phyloP scores from a whole-genome alignment of 2,329 filamentous ascomycete genomes.

The Clonostachys chloroleuca region DNA sequence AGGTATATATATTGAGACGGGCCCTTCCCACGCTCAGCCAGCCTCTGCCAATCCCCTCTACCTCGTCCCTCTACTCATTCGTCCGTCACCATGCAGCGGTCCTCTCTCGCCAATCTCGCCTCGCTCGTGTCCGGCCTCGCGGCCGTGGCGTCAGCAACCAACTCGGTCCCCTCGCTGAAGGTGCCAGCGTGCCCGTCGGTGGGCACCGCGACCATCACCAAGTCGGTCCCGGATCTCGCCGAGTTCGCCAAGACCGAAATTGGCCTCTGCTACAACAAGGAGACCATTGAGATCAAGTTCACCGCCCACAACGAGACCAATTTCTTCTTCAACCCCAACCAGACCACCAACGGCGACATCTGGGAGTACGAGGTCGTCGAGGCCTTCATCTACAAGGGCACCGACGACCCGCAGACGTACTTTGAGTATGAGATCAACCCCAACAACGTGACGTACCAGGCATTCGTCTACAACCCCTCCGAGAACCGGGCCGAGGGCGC shows the following conservation, averaged over 20 bases:
- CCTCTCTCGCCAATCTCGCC: no score
- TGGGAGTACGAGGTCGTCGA: constrained; percentile 48
- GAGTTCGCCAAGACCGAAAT: constrained; percentile 38
- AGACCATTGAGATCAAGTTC: constrained; percentile 32
- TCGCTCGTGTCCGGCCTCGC: background rate
- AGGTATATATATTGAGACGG: no score
- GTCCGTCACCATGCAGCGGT: no score
- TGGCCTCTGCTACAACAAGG: constrained; percentile 39
- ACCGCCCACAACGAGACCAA: constrained; percentile 38
- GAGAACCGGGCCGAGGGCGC: constrained; percentile 33
- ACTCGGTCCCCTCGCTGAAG: constrained; percentile 24
- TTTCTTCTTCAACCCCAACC: constrained; percentile 37
- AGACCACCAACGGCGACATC: constrained; percentile 39
- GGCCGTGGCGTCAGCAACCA: background rate
- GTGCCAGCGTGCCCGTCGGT: constrained; percentile 31
- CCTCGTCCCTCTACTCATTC: no score
- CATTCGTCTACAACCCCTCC: constrained; percentile 45
- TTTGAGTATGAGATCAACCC: constrained; percentile 46
- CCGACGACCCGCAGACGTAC: constrained; percentile 40
- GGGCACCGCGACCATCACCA: constrained; percentile 30
- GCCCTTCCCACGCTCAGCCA: no score
- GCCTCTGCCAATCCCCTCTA: no score
- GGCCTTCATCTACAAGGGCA: constrained; percentile 39
- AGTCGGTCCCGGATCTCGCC: constrained; percentile 31
- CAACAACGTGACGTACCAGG: constrained; percentile 46